Evolutionary conservation across 2,329 filamentous ascomycete species (phyloP).

Genomic region (Aspergillus carbonarius): DNA sequence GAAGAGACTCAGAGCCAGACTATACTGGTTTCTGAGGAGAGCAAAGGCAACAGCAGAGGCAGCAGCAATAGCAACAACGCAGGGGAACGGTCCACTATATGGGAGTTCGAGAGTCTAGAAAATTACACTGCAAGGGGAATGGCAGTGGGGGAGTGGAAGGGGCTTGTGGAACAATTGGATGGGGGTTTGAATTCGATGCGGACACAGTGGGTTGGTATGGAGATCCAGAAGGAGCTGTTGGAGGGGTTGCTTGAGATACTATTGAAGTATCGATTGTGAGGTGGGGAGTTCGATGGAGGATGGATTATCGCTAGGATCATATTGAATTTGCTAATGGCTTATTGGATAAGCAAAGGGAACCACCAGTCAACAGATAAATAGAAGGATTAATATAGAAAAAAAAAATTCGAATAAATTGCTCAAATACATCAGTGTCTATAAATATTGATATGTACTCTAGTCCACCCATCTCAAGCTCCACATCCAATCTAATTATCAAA

Average conservation of each 20-base stretch:
- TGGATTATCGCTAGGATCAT: too few species aligned
- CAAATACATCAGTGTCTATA: not conserved
- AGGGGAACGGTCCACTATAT: too few species aligned
- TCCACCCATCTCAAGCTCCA: constrained; percentile 50
- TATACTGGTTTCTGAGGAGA: not conserved
- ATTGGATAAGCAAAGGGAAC: too few species aligned
- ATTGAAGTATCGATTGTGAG: not conserved
- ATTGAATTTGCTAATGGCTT: too few species aligned
- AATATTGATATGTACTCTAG: not conserved
- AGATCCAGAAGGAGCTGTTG: not conserved
- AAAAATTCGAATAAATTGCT: not conserved
- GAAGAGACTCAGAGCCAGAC: not conserved
- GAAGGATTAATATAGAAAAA: too few species aligned
- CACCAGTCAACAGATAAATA: too few species aligned
- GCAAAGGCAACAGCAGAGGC: not conserved
- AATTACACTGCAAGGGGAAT: not conserved
- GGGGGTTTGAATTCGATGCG: not conserved
- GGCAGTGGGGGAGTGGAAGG: not conserved
- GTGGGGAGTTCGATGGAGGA: not conserved
- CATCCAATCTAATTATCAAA: constrained; percentile 75
- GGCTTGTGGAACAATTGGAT: not conserved
- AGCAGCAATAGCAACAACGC: not conserved
- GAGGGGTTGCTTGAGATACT: not conserved
- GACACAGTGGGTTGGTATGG: not conserved
- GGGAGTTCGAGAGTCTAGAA: not conserved